A percentile compares a stretch with the other conserved stretches of the same genome.
These are phyloP conservation scores for Panicum miliaceum DNA, from an alignment of 176 grass and related monocot species.

Conservation along the genomic window DNA sequence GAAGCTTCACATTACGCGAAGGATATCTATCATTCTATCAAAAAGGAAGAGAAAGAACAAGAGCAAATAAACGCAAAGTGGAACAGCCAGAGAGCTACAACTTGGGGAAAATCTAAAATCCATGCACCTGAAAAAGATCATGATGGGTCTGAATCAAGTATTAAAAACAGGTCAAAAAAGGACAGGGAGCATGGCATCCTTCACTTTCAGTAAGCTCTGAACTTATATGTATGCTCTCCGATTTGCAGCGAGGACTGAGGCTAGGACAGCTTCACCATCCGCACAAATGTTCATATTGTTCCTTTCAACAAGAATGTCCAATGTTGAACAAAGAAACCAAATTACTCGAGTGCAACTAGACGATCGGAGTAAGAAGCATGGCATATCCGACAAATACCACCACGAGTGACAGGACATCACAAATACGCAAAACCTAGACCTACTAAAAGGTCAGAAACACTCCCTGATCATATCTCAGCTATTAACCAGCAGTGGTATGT, in stretches of 20 bases:
- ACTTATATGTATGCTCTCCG: neutral
- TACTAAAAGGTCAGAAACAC: neutral
- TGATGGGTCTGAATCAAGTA: neutral
- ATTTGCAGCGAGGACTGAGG: neutral
- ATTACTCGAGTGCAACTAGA: neutral
- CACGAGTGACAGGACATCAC: neutral
- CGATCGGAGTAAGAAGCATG: neutral
- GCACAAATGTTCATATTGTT: neutral
- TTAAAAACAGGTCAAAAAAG: neutral
- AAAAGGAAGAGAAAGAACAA: no score
- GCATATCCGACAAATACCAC: neutral
- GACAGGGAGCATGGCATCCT: neutral
- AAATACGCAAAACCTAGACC: neutral
- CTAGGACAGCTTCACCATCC: neutral
- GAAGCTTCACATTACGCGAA: no score
- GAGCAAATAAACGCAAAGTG: no score
- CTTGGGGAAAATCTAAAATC: no score
- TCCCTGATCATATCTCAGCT: slow-evolving; percentile 4
- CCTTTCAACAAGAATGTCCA: neutral
- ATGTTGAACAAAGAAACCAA: neutral
- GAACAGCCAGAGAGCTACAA: no score
- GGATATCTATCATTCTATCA: no score
- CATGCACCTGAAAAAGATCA: no score
- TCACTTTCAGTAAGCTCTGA: slow-evolving; percentile 3
- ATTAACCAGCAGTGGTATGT: no score